A percentile compares a stretch with the other conserved stretches of the same genome.
Conservation (phyloP, 2,329 filamentous ascomycete genomes). For the Epicoccum sorghinum region DNA sequence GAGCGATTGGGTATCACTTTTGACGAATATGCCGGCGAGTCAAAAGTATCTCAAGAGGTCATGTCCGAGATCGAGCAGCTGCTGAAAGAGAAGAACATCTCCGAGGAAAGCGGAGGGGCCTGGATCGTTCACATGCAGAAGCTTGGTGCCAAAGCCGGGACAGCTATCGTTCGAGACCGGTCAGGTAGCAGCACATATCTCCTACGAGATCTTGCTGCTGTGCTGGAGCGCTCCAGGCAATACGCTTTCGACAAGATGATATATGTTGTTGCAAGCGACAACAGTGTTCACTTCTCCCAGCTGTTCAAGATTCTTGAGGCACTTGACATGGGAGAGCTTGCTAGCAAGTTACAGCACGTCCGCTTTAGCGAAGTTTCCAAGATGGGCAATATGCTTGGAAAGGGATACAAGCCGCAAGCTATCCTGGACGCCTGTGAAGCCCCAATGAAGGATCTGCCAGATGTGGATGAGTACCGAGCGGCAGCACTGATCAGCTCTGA, state of each 20-base stretch:
- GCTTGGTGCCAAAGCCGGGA: slow-evolving; percentile 72
- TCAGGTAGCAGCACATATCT: slow-evolving; percentile 79
- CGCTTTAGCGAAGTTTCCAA: slow-evolving; percentile 73
- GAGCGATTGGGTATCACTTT: slow-evolving; percentile 73
- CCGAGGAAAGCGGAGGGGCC: slow-evolving; percentile 73
- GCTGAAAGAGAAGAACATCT: slow-evolving; percentile 68
- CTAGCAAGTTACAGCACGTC: slow-evolving; percentile 72
- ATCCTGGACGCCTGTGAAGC: slow-evolving; percentile 61
- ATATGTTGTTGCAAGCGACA: slow-evolving; percentile 75
- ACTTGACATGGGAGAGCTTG: slow-evolving; percentile 71
- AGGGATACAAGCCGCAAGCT: slow-evolving; percentile 72
- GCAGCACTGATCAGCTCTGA: slow-evolving; percentile 23
- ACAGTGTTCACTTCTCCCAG: slow-evolving; percentile 75
- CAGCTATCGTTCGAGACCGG: slow-evolving; percentile 73
- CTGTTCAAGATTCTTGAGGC: slow-evolving; percentile 79
- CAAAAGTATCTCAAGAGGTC: slow-evolving; percentile 69
- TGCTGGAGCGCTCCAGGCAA: slow-evolving; percentile 68
- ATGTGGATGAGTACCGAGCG: slow-evolving; percentile 28
- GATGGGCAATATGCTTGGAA: slow-evolving; percentile 49
- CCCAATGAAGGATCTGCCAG: slow-evolving; percentile 21
- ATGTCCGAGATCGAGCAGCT: slow-evolving; percentile 69
- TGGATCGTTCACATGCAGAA: slow-evolving; percentile 75
- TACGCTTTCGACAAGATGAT: slow-evolving; percentile 78
- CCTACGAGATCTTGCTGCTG: slow-evolving; percentile 77
- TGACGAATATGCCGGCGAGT: slow-evolving; percentile 76